phyloP scores from a whole-genome alignment of 257 asterid species.

The Ehretia macrophylla region DNA sequence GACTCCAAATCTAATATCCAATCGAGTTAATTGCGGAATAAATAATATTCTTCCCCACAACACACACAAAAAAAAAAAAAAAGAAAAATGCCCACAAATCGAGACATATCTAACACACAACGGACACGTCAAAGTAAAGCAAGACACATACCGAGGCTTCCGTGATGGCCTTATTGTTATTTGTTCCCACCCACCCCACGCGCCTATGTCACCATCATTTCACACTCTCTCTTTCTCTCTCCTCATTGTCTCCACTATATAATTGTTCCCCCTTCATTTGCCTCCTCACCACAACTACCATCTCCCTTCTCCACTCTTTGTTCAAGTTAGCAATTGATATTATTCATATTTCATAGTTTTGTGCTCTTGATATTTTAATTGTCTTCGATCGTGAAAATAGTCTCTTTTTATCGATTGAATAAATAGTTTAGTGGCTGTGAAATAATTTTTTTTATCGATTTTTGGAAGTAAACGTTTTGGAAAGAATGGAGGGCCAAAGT shows the following conservation, averaged over 20 bases:
- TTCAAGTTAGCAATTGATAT: neutral
- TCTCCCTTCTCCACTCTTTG: conserved; percentile 11
- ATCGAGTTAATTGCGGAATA: conserved; percentile 18
- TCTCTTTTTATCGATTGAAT: too few relatives aligned
- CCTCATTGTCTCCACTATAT: conserved; percentile 37
- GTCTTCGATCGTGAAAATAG: too few relatives aligned
- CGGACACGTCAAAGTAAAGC: conserved; percentile 36
- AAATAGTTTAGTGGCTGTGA: too few relatives aligned
- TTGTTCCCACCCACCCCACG: conserved; percentile 10
- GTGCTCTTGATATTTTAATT: too few relatives aligned
- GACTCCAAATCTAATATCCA: conserved; percentile 22
- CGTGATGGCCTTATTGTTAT: neutral
- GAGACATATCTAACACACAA: conserved; percentile 13
- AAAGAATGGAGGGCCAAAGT: conserved; percentile 38
- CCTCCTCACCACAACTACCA: neutral
- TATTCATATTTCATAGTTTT: too few relatives aligned
- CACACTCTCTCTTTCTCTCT: conserved; percentile 19
- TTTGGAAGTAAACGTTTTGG: neutral
- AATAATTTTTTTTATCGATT: neutral
- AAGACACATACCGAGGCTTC: conserved; percentile 27
- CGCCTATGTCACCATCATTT: conserved; percentile 37
- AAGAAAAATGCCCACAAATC: neutral
- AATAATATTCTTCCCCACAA: neutral
- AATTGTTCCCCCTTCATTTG: neutral
- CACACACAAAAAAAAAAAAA: neutral